Conservation (phyloP, 2,329 filamentous ascomycete genomes). For the Colletotrichum godetiae region DNA sequence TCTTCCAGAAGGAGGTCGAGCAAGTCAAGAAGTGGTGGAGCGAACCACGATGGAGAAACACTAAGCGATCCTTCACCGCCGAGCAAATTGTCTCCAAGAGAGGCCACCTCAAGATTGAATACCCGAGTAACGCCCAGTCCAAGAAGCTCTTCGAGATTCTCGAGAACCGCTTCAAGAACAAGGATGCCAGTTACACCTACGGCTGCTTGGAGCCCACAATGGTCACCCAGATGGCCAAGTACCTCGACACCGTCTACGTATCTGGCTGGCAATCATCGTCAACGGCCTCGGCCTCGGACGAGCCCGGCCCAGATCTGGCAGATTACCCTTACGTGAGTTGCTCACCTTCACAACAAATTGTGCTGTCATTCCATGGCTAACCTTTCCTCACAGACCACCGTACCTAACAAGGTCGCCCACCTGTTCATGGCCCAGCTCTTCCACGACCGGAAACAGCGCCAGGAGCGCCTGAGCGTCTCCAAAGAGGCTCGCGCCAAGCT, state of each 20-base stretch:
- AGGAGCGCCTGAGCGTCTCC: constrained; percentile 86
- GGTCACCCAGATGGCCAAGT: constrained; percentile 99
- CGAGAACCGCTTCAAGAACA: constrained; percentile 87
- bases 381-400: constrained; percentile 76
- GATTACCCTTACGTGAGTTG: constrained; percentile 89
- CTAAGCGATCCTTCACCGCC: constrained; percentile 91
- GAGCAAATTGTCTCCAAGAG: constrained; percentile 98
- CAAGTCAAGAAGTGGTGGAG: constrained; percentile 95
- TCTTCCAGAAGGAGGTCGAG: constrained; percentile 85
- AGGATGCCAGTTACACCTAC: constrained; percentile 92
- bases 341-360: not conserved
- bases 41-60: constrained; percentile 91
- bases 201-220: constrained; percentile 98
- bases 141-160: constrained; percentile 97
- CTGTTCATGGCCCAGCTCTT: constrained; percentile 99
- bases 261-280: constrained; percentile 99
- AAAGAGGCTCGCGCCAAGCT: constrained; percentile 78
- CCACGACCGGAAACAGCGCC: constrained; percentile 98
- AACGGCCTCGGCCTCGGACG: constrained; percentile 92
- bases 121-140: constrained; percentile 86
- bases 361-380: not conserved
- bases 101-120: constrained; percentile 89
- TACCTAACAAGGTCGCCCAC: constrained; percentile 97
- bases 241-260: constrained; percentile 97
- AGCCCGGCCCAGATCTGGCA: constrained; percentile 96